Conservation (phyloP, 495 filamentous ascomycete genomes). For the Saxispiralis lemnorum region DNA sequence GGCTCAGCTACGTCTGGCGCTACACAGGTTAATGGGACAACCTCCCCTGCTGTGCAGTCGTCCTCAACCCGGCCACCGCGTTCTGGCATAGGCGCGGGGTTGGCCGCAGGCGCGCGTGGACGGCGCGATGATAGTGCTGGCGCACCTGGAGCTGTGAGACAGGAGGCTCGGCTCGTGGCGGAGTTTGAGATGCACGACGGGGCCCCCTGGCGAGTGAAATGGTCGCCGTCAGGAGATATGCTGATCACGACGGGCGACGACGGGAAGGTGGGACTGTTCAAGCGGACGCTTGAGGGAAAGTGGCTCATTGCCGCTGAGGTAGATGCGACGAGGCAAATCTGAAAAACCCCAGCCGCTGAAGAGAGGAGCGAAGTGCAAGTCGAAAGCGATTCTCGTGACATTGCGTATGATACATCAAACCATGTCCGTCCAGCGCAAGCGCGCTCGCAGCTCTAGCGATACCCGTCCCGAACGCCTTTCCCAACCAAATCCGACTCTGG, state of each 20-base stretch:
- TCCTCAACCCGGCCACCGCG: slow-evolving; percentile 15
- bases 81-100: slow-evolving; percentile 41
- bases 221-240: slow-evolving; percentile 23
- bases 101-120: slow-evolving; percentile 30
- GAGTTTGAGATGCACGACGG: slow-evolving; percentile 22
- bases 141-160: slow-evolving; percentile 22
- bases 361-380: too few relatives aligned
- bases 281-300: slow-evolving; percentile 18
- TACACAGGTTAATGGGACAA: background rate
- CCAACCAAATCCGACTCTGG: background rate
- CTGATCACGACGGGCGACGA: slow-evolving; percentile 25
- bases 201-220: slow-evolving; percentile 26
- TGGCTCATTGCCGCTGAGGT: slow-evolving; percentile 14
- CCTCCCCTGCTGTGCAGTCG: slow-evolving; percentile 7
- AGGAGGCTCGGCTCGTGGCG: slow-evolving; percentile 22
- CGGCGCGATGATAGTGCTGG: slow-evolving; percentile 7
- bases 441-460: background rate
- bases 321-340: slow-evolving; percentile 3
- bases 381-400: too few relatives aligned
- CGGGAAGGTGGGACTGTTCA: slow-evolving; percentile 22
- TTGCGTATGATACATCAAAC: too few relatives aligned
- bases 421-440: background rate
- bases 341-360: background rate
- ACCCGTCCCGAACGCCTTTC: background rate
- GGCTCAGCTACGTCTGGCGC: background rate